These are phyloP conservation scores for Balansia obtecta DNA, from an alignment of 2,329 filamentous ascomycete species.

Conservation along the genomic window DNA sequence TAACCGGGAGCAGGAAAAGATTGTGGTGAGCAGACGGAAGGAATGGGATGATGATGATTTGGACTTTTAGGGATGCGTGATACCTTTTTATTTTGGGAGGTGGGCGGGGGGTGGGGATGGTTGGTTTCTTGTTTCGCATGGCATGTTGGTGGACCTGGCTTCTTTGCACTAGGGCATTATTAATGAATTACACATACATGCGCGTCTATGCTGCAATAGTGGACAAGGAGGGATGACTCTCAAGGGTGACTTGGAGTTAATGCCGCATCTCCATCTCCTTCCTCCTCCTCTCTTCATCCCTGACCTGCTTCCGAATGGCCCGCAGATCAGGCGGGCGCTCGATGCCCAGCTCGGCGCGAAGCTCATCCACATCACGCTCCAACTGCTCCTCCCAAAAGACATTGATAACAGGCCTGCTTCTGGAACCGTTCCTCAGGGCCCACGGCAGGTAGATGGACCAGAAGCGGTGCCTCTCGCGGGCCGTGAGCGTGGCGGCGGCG, in stretches of 20 bases:
- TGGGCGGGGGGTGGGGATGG: no score
- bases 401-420: conserved; percentile 74
- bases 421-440: conserved; percentile 73
- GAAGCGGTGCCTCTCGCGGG: conserved; percentile 66
- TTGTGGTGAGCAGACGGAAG: conserved; percentile 75
- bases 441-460: conserved; percentile 71
- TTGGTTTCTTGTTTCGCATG: no score
- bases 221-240: no score
- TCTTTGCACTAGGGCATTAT: background rate
- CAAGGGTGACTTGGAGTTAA: no score
- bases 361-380: conserved; percentile 65
- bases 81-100: no score
- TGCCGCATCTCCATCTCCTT: no score
- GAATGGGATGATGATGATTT: conserved; percentile 75
- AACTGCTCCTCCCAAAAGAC: conserved; percentile 97
- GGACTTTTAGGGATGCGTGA: conserved; percentile 34
- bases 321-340: conserved; percentile 82
- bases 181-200: background rate
- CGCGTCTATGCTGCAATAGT: no score
- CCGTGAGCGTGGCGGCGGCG: conserved; percentile 76
- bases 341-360: conserved; percentile 66
- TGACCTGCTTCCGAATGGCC: conserved; percentile 57
- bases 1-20: conserved; percentile 66
- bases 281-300: conserved; percentile 55
- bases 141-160: no score